Conservation (phyloP, 1,284 basidiomycete genomes). For the Hemileia vastatrix region DNA sequence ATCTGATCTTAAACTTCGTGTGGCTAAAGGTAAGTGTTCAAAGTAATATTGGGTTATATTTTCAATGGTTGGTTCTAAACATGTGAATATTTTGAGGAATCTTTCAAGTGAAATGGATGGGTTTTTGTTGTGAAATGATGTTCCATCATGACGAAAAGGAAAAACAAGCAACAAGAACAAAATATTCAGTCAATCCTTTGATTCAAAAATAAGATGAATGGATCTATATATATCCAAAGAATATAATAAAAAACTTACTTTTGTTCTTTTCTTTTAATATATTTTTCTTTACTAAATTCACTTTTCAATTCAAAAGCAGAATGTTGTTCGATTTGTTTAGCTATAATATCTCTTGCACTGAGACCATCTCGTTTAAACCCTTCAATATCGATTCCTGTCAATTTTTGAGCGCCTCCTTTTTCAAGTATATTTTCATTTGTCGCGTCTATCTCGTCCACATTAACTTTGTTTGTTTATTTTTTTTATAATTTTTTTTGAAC, state of each 20-base stretch:
- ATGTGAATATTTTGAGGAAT: constrained; percentile 78
- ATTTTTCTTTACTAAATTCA: constrained; percentile 94
- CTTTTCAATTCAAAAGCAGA: constrained; percentile 83
- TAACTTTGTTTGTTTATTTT: constrained; percentile 7
- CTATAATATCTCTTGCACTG: constrained; percentile 60
- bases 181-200: background rate
- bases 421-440: constrained; percentile 45
- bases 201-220: no score
- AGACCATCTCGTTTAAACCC: constrained; percentile 40
- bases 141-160: background rate
- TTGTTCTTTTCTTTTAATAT: constrained; percentile 83
- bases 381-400: constrained; percentile 41
- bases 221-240: background rate
- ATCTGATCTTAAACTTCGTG: constrained; percentile 77
- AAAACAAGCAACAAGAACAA: background rate
- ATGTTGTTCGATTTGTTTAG: constrained; percentile 80
- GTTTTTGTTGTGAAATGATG: background rate
- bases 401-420: constrained; percentile 36
- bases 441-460: constrained; percentile 36
- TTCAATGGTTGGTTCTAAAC: constrained; percentile 74
- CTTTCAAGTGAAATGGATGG: constrained; percentile 46
- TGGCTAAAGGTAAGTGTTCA: constrained; percentile 49
- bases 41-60: constrained; percentile 87
- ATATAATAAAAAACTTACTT: constrained; percentile 55
- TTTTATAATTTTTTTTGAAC: background rate